Base-by-base conservation (phyloP, 2,329 filamentous ascomycete genomes). In the Cordyceps farinosa region DNA sequence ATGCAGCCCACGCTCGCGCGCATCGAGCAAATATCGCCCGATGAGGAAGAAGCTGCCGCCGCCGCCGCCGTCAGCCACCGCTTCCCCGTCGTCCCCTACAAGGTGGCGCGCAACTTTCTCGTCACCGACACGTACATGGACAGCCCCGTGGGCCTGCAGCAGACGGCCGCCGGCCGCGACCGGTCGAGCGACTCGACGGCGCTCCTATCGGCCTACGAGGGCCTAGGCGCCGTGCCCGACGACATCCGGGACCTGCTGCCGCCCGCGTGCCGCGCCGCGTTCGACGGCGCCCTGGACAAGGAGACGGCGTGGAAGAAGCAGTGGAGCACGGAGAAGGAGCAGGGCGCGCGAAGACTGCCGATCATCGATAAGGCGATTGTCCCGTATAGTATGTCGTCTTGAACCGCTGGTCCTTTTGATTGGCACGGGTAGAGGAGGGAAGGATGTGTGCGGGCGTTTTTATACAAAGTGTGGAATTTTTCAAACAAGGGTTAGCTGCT, bases 1-100 rank as follows among this genome's bases (percentile, higher is more conserved):
- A 96, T 92, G 84, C 95, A 99, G 75, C 92, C 95, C 3, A 95
- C 92, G 2, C 90, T 92, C 69, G 92, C 87, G 10, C 88, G 89
- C 65, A 92, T 93, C 80, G 91, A 95, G 76, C 86, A 89, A 65
- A 80, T 96, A 2, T 74, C 83, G 2, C 78, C 81, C 1, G 72
- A 77, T 22, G 71, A 76, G 9, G 72, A 75, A 47, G 68, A 71
- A 3, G 67, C 67, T 36, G 66, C 71, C 2, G 67, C 69, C 22
- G 73, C 66, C 42, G 69, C 67, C 40, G 67, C 72, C 3, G 67
- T 68, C 22, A 73, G 66, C 45, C 75, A 71, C 34, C 68, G 72
- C 44, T 85, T 86, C 67, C 78, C 81, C 6, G 76, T 79, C 0
- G 72, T 87, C 17, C 74, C 82, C 3, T 71, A 78, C 32, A 78